A percentile compares a stretch with the other conserved stretches of the same genome.
Conservation (phyloP, 1,284 basidiomycete species). For the Veloporphyrellus conicus region DNA sequence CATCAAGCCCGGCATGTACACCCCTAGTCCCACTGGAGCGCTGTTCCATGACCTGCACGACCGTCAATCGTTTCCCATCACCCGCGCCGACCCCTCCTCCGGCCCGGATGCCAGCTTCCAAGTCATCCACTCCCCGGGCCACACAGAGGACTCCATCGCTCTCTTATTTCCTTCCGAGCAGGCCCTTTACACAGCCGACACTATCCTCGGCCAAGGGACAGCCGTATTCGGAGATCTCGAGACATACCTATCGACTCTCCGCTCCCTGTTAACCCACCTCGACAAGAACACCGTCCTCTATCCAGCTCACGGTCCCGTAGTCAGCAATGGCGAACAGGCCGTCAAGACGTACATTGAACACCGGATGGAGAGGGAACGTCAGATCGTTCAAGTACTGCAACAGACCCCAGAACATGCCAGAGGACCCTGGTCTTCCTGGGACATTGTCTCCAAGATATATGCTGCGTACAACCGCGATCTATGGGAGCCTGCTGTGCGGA, state of each 20-base stretch:
- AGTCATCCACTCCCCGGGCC: conserved; percentile 85
- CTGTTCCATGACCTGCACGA: conserved; percentile 57
- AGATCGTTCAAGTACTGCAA: conserved; percentile 65
- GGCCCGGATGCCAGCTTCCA: conserved; percentile 37
- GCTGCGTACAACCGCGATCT: conserved; percentile 66
- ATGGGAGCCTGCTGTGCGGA: conserved; percentile 69
- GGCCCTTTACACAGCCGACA: conserved; percentile 85
- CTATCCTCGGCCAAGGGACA: conserved; percentile 87
- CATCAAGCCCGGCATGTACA: conserved; percentile 44
- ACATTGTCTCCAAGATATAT: conserved; percentile 64
- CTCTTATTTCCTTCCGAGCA: conserved; percentile 60
- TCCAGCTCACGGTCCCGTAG: conserved; percentile 84
- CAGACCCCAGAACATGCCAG: conserved; percentile 28
- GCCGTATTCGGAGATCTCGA: conserved; percentile 85
- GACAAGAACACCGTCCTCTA: conserved; percentile 54
- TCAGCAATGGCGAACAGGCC: conserved; percentile 53
- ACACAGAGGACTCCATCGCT: conserved; percentile 84
- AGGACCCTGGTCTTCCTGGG: conserved; percentile 57
- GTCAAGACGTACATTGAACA: conserved; percentile 79
- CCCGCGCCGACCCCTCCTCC: conserved; percentile 7
- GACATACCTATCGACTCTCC: conserved; percentile 69
- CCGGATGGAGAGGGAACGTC: conserved; percentile 75
- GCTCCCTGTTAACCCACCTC: conserved; percentile 52
- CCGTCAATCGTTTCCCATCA: conserved; percentile 44
- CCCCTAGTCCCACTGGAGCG: conserved; percentile 39